Percentiles rank a stretch among this genome's conserved stretches.
These are phyloP conservation scores for Pleoardoris graminearum DNA, from an alignment of 2,329 filamentous ascomycete genomes.

Conservation along the genomic window DNA sequence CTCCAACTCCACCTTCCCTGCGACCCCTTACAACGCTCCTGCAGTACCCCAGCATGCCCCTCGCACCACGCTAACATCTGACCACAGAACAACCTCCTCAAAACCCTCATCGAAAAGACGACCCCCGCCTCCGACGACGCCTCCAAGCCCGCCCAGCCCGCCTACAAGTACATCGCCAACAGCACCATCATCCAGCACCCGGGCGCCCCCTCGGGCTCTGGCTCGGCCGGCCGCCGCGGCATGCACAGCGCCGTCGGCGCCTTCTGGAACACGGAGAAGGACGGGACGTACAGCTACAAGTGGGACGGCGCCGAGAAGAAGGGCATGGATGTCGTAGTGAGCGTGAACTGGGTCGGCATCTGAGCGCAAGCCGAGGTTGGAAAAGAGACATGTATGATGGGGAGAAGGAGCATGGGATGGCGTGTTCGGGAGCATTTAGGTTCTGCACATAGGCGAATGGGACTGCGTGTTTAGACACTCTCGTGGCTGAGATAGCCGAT, in stretches of 20 bases:
- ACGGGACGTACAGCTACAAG: conserved; percentile 89
- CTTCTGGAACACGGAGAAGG: conserved; percentile 89
- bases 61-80: background rate
- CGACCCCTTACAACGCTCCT: background rate
- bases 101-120: conserved; percentile 75
- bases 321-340: conserved; percentile 58
- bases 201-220: conserved; percentile 45
- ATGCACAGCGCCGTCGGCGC: conserved; percentile 87
- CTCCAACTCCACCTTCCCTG: conserved; percentile 39
- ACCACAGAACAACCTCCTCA: conserved; percentile 73
- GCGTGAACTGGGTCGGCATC: conserved; percentile 71
- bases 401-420: conserved; percentile 3
- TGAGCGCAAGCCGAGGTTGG: too few species aligned
- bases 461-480: background rate
- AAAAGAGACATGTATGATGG: too few species aligned
- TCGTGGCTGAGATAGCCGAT: too few species aligned
- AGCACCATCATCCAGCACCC: conserved; percentile 98
- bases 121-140: conserved; percentile 58
- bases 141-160: conserved; percentile 60
- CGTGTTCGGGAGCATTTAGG: background rate
- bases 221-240: conserved; percentile 79
- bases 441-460: background rate
- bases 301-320: conserved; percentile 64
- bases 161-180: conserved; percentile 95
- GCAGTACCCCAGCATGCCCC: background rate